Percentiles rank a stretch among this genome's conserved stretches.
Evolutionary conservation across 2,329 filamentous ascomycete species (phyloP).

Genomic region (Aureobasidium musti): DNA sequence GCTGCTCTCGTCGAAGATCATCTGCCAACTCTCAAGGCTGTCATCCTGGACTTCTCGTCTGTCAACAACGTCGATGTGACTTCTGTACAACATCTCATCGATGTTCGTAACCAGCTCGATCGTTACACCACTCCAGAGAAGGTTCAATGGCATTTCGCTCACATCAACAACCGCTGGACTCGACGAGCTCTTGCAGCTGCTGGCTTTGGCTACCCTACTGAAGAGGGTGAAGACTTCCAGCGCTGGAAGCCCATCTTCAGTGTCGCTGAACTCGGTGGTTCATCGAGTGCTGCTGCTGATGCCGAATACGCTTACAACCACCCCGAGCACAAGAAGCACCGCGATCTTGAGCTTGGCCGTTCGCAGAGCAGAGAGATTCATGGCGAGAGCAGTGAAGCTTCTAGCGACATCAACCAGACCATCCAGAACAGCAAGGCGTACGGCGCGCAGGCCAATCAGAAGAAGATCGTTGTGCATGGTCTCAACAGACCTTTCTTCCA

Average conservation of each 20-base stretch:
- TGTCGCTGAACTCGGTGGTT: conserved; percentile 80
- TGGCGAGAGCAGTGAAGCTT: conserved; percentile 35
- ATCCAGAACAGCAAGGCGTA: conserved; percentile 52
- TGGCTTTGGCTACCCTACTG: conserved; percentile 81
- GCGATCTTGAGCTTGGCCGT: conserved; percentile 40
- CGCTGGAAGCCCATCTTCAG: conserved; percentile 96
- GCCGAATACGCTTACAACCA: conserved; percentile 67
- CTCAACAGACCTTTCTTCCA: conserved; percentile 91
- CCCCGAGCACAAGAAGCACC: conserved; percentile 40
- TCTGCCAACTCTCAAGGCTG: conserved; percentile 75
- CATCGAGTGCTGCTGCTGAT: conserved; percentile 66
- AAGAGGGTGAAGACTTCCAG: conserved; percentile 55
- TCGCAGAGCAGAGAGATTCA: conserved; percentile 34
- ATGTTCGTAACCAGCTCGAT: conserved; percentile 92
- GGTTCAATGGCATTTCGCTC: conserved; percentile 96
- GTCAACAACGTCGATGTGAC: conserved; percentile 95
- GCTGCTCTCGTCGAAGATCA: conserved; percentile 48
- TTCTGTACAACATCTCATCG: conserved; percentile 87
- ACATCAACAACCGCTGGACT: conserved; percentile 91
- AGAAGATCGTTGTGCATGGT: conserved; percentile 73
- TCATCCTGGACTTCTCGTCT: conserved; percentile 89
- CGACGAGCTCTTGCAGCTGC: conserved; percentile 84
- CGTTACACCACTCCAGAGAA: conserved; percentile 74
- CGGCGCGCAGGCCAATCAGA: conserved; percentile 38
- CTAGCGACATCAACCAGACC: conserved; percentile 36